These are phyloP conservation scores for Stephanodiscus minutulus DNA, from an alignment of 108 stramenopile genomes.

Conservation along the genomic window DNA sequence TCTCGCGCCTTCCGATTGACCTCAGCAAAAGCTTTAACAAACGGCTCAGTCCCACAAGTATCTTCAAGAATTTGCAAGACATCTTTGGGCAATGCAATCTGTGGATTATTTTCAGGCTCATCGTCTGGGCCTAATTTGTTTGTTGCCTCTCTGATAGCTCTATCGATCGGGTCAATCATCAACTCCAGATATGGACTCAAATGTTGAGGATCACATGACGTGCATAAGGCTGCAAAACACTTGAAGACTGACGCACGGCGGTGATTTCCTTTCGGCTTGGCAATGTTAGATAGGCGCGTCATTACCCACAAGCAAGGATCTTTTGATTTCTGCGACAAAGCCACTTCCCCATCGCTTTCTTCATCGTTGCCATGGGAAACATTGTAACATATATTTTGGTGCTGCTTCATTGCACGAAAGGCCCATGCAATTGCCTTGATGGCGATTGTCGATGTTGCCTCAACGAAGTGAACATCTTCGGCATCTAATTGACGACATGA, in stretches of 20 bases:
- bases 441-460: conserved; percentile 53
- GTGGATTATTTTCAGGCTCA: conserved; percentile 17
- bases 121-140: conserved; percentile 53
- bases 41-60: conserved; percentile 57
- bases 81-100: conserved; percentile 64
- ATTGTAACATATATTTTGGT: conserved; percentile 65
- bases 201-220: conserved; percentile 44
- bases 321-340: conserved; percentile 16
- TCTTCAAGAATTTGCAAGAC: conserved; percentile 79
- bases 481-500: conserved; percentile 67
- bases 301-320: conserved; percentile 74
- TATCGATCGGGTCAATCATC: conserved; percentile 81
- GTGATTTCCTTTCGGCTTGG: conserved; percentile 69
- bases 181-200: conserved; percentile 68
- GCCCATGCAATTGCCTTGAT: conserved; percentile 71
- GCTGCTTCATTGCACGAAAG: conserved; percentile 61
- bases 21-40: conserved; percentile 66
- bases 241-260: conserved; percentile 81
- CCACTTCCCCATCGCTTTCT: conserved; percentile 23
- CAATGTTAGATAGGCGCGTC: conserved; percentile 76
- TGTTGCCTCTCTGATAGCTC: conserved; percentile 64
- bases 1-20: conserved; percentile 70
- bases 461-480: conserved; percentile 64
- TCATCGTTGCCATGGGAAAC: conserved; percentile 20
- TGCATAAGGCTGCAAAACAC: conserved; percentile 79